Evolutionary conservation across 257 asterid genomes (phyloP), one percentile per base, ranked within the genome.

Genomic region (Solanum etuberosum): DNA sequence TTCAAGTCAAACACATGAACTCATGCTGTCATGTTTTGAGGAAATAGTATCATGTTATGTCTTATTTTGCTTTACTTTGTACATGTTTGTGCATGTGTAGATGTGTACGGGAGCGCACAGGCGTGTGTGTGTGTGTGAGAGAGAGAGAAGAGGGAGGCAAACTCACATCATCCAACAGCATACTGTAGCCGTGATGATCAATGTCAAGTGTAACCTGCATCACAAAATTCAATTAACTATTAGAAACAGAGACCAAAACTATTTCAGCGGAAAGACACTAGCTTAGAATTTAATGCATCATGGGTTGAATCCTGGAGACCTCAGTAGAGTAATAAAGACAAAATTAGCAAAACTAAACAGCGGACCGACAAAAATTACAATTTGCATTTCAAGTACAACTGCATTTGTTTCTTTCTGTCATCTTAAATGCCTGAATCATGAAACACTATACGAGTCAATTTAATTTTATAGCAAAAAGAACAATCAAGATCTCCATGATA

Each of bases 111-210:
- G 4, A 16, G 61, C 1, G 21, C 21, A 48, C 57, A 4, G 6
- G n/a, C 2, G 14, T 31, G 67, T 9, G 4, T 4, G 63, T 31
- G 31, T 6, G 2, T n/a, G 78, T 4, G 9, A 25, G 38, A 12
- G 6, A 74, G 35, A 78, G 40, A 27, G 11, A 80, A 59, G 34
- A 51, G 40, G 11, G 67, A 48, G 25, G 43, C 12, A 83, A 85
- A 93, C 99, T 97, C 94, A 97, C 99, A 95, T 97, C 98, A 97
- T 91, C 99, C 99, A 97, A 89, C 99, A 95, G 93, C 99, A 95
- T 77, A 97, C 98, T 23, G 98, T 94, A 3, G 99, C 98, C 15
- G 99, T 97, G 85, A 95, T 93, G 63, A 97, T 89, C 98, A 97
- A 87, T 9, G 99, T 97, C 88, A 95, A 89, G 92, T 94, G 98